These are phyloP conservation scores for Mycena latifolia DNA, from an alignment of 768 basidiomycete species.

Conservation along the genomic window DNA sequence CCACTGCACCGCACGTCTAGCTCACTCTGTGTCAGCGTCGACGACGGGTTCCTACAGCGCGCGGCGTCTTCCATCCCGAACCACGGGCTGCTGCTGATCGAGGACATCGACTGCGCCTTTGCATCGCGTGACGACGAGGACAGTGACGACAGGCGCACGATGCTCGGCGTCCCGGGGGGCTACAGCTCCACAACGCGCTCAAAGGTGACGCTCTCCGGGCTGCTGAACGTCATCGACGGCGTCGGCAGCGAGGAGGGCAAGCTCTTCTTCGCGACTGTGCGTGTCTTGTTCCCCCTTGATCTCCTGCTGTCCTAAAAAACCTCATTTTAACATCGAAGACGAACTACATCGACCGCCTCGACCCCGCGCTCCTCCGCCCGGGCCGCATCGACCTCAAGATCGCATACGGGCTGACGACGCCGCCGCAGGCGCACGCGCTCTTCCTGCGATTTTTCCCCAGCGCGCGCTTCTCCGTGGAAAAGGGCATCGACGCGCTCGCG, in stretches of 20 bases:
- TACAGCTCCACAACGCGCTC: constrained; percentile 5
- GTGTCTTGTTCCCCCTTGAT: constrained; percentile 14
- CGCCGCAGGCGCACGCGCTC: constrained; percentile 45
- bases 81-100: constrained; percentile 45
- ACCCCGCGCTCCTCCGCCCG: constrained; percentile 50
- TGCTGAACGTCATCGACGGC: constrained; percentile 53
- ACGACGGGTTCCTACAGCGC: constrained; percentile 44
- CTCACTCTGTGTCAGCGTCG: constrained; percentile 36
- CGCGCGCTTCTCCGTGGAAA: constrained; percentile 23
- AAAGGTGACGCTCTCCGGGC: constrained; percentile 47
- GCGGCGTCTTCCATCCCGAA: constrained; percentile 43
- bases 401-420: constrained; percentile 44
- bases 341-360: constrained; percentile 49
- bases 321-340: constrained; percentile 33
- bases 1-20: no score
- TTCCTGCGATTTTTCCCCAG: constrained; percentile 50
- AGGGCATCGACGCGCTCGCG: constrained; percentile 35
- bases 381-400: constrained; percentile 51
- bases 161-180: not conserved
- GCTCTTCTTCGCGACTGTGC: constrained; percentile 33
- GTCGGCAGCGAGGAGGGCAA: constrained; percentile 51
- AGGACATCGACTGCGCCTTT: constrained; percentile 39
- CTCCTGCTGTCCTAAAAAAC: not conserved
- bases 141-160: not conserved
- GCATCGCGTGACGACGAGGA: constrained; percentile 41